Conservation (phyloP, 352 stramenopile species). For the Nothophytophthora sp. region DNA sequence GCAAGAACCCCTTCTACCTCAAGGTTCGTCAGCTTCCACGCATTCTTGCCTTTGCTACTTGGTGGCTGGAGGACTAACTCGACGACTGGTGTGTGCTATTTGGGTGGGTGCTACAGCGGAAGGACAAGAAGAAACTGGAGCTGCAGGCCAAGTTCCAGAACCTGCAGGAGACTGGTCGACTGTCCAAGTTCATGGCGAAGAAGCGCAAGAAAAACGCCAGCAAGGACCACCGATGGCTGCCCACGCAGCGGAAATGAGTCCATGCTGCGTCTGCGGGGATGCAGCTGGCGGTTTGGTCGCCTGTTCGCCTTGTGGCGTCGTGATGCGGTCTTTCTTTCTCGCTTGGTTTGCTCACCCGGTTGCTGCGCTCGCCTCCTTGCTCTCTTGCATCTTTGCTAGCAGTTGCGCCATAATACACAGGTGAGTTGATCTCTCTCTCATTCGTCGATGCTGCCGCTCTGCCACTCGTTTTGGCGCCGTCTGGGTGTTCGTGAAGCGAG, state of each 20-base stretch:
- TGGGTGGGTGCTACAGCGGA: slow-evolving; percentile 45
- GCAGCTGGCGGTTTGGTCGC: background rate
- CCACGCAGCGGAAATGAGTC: slow-evolving; percentile 72
- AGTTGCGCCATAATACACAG: slow-evolving; percentile 12
- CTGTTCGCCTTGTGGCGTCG: background rate
- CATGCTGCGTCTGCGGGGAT: background rate
- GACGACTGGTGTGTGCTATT: background rate
- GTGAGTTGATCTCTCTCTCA: too few relatives aligned
- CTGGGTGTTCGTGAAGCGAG: too few relatives aligned
- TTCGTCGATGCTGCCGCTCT: too few relatives aligned
- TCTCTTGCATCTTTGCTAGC: slow-evolving; percentile 17
- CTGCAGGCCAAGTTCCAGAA: slow-evolving; percentile 92
- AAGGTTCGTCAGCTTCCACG: too few relatives aligned
- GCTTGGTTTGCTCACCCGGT: slow-evolving; percentile 4
- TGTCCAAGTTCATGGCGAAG: slow-evolving; percentile 94
- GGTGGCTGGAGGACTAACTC: background rate
- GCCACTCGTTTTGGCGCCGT: too few relatives aligned
- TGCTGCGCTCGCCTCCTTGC: background rate
- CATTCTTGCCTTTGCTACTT: background rate
- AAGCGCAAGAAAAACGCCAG: slow-evolving; percentile 94
- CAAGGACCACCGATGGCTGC: slow-evolving; percentile 92
- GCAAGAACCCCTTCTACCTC: slow-evolving; percentile 92
- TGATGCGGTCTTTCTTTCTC: background rate
- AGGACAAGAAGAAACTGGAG: slow-evolving; percentile 92
- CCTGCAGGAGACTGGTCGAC: slow-evolving; percentile 79